Evolutionary conservation across 805 yeast genomes (phyloP).

Genomic region (Saturnispora halmiae): DNA sequence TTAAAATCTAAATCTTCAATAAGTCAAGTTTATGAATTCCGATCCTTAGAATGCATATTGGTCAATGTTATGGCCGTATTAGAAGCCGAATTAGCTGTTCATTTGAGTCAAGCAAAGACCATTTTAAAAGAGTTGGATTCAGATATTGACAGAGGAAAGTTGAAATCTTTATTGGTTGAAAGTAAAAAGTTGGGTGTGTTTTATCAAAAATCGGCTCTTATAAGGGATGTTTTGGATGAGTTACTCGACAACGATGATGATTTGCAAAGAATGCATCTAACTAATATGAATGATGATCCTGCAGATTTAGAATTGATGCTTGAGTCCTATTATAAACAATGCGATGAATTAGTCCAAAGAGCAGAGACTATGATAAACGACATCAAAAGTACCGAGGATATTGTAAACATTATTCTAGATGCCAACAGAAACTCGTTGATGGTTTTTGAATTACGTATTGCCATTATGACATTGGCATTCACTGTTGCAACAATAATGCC

Average conservation of each 20-base stretch:
- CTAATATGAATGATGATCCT: slow-evolving; percentile 31
- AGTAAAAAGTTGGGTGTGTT: slow-evolving; percentile 65
- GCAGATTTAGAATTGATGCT: slow-evolving; percentile 80
- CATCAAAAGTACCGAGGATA: slow-evolving; percentile 85
- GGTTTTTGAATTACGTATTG: slow-evolving; percentile 75
- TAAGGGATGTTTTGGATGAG: slow-evolving; percentile 76
- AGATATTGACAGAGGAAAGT: slow-evolving; percentile 65
- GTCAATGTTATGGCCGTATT: slow-evolving; percentile 71
- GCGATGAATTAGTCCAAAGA: slow-evolving; percentile 89
- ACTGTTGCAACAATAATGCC: slow-evolving; percentile 80
- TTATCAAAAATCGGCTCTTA: slow-evolving; percentile 65
- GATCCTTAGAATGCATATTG: slow-evolving; percentile 74
- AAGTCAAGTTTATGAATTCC: slow-evolving; percentile 63
- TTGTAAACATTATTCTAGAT: slow-evolving; percentile 83
- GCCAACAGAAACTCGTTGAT: slow-evolving; percentile 85
- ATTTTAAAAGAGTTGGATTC: slow-evolving; percentile 67
- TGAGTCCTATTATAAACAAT: slow-evolving; percentile 83
- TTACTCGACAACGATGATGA: slow-evolving; percentile 82
- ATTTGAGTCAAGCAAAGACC: slow-evolving; percentile 47
- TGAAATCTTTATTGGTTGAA: slow-evolving; percentile 63
- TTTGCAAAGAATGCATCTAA: slow-evolving; percentile 67
- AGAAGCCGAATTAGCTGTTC: slow-evolving; percentile 64
- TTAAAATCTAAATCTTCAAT: slow-evolving; percentile 32
- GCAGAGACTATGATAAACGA: slow-evolving; percentile 76
- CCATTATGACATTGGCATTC: slow-evolving; percentile 76